These are phyloP conservation scores for Penicillium sp. DNA, from an alignment of 2,329 filamentous ascomycete species.

Conservation along the genomic window DNA sequence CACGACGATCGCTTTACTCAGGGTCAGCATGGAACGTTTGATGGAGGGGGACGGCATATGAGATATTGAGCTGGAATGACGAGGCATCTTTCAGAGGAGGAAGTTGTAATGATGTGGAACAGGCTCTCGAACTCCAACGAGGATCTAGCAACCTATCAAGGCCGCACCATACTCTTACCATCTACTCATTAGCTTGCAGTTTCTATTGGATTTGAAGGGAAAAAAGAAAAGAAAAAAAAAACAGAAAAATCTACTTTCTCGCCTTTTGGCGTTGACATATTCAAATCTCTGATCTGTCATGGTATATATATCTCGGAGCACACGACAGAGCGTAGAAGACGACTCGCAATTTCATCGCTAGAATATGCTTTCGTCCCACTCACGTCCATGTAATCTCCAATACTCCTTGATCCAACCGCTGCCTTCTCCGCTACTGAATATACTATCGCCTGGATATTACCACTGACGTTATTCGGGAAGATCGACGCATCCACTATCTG, in stretches of 20 bases:
- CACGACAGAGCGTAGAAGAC: too few species aligned
- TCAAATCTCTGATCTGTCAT: not conserved
- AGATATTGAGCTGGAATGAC: not conserved
- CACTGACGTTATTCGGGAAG: too few species aligned
- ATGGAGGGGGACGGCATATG: not conserved
- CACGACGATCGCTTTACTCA: not conserved
- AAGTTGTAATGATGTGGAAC: not conserved
- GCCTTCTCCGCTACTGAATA: too few species aligned
- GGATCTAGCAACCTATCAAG: not conserved
- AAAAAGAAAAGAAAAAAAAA: too few species aligned
- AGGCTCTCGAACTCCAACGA: not conserved
- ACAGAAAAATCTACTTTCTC: not conserved
- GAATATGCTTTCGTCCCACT: not conserved
- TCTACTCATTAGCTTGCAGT: not conserved
- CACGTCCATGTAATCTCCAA: not conserved
- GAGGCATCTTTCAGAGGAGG: not conserved
- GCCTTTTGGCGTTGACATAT: not conserved
- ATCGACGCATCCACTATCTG: too few species aligned
- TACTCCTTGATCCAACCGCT: constrained; percentile 20
- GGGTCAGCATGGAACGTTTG: not conserved
- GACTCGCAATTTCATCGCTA: not conserved
- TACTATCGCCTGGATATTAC: too few species aligned
- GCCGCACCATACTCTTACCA: not conserved
- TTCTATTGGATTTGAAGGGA: not conserved
- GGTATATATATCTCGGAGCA: not conserved